Conservation (phyloP, 2,329 filamentous ascomycete species). For the Sclerotiophoma versabilis region DNA sequence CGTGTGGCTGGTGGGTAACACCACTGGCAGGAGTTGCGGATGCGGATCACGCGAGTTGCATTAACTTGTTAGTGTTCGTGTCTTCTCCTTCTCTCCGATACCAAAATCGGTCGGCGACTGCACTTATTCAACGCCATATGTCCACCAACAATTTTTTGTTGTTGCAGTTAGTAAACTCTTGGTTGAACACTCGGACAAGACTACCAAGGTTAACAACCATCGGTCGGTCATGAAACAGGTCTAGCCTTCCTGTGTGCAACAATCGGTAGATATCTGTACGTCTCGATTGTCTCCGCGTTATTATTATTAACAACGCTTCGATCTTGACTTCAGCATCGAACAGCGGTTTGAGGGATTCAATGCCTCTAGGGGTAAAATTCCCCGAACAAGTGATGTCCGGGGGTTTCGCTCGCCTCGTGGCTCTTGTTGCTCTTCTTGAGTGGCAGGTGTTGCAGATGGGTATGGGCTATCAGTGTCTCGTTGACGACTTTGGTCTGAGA, state of each 20-base stretch:
- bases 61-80: neutral
- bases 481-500: slow-evolving; percentile 7
- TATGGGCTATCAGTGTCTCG: slow-evolving; percentile 4
- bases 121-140: slow-evolving; percentile 10
- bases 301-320: slow-evolving; percentile 8
- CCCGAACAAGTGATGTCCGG: slow-evolving; percentile 16
- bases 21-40: neutral
- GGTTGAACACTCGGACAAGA: slow-evolving; percentile 4
- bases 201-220: neutral
- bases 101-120: slow-evolving; percentile 9
- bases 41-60: neutral
- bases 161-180: neutral
- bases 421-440: slow-evolving; percentile 12
- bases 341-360: slow-evolving; percentile 3
- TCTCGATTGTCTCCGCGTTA: neutral
- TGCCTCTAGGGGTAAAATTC: slow-evolving; percentile 4
- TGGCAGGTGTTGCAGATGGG: slow-evolving; percentile 8
- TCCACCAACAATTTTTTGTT: neutral
- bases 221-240: slow-evolving; percentile 23
- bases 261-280: slow-evolving; percentile 19
- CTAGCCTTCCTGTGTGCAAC: slow-evolving; percentile 22
- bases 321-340: slow-evolving; percentile 4
- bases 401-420: slow-evolving; percentile 15
- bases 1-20: slow-evolving; percentile 1
- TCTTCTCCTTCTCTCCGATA: slow-evolving; percentile 9